A percentile compares a stretch with the other conserved stretches of the same genome.
Evolutionary conservation across 2,329 filamentous ascomycete genomes (phyloP).

Genomic region (Xylaria multiplex): DNA sequence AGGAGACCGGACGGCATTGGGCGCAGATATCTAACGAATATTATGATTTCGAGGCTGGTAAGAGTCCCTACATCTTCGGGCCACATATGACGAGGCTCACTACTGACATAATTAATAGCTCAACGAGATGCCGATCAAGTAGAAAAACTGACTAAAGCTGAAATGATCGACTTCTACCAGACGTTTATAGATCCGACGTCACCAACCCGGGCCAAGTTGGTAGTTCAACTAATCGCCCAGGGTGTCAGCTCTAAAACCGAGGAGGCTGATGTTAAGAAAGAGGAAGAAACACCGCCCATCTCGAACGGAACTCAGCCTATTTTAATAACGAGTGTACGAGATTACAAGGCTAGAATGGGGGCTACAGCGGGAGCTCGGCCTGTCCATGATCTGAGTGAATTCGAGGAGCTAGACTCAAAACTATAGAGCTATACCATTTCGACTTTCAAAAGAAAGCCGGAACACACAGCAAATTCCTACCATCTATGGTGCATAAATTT

Average conservation of each 20-base stretch:
- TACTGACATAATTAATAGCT: conserved; percentile 57
- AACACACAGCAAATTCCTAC: conserved; percentile 8
- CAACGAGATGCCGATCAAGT: conserved; percentile 81
- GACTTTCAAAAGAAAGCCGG: conserved; percentile 3
- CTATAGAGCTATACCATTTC: conserved; percentile 60
- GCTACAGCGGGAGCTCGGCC: conserved; percentile 78
- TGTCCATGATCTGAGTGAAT: conserved; percentile 80
- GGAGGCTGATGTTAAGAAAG: conserved; percentile 53
- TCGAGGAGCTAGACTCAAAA: conserved; percentile 86
- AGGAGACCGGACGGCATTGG: conserved; percentile 87
- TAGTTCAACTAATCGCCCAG: conserved; percentile 85
- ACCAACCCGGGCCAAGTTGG: conserved; percentile 78
- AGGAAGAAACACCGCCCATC: conserved; percentile 49
- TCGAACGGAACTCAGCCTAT: conserved; percentile 63
- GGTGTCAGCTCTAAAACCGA: conserved; percentile 57
- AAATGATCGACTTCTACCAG: conserved; percentile 82
- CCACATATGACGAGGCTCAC: neutral
- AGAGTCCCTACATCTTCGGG: conserved; percentile 48
- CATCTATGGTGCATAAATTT: conserved; percentile 1
- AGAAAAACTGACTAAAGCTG: conserved; percentile 77
- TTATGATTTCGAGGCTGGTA: conserved; percentile 89
- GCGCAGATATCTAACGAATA: conserved; percentile 84
- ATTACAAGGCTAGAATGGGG: conserved; percentile 80
- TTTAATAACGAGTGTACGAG: conserved; percentile 79
- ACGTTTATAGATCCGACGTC: conserved; percentile 81